Base-by-base conservation (phyloP, 164 flowering plant species). In the Cinnamomum chago region DNA sequence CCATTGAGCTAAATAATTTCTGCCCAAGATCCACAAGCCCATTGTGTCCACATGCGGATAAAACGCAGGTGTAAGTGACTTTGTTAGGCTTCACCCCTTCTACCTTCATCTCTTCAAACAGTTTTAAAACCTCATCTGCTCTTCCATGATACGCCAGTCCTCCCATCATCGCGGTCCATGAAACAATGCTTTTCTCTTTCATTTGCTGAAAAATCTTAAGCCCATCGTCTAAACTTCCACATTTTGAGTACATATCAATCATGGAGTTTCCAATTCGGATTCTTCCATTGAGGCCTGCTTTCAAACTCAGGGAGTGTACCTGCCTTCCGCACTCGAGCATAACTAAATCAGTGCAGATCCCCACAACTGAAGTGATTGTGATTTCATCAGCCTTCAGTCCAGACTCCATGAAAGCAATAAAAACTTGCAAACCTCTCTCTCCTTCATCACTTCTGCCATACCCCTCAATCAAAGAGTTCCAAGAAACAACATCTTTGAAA, bases 191-290 rank as follows among this genome's bases (percentile, higher is more conserved):
- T 51, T 68, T 73, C n/a, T 76, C 52, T 66, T 68, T 51, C 68
- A 79, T 70, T 25, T 52, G 24, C 1, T 15, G 35, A 65, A 79
- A 76, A 69, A 73, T 40, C 72, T 70, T 73, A 20, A 70, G 24
- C 55, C 75, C 79, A 47, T 79, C 77, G 65, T 76, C 82, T 27
- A 79, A 58, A 24, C 27, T 66, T 73, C 79, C 79, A 65, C 82
- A 79, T 65, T 79, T 76, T 28, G 82, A 69, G 62, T 79, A 79
- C 82, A 79, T 79, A 70, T 79, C 72, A n/a, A 79, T 76, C 72
- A 70, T 55, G 47, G 79, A 76, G 22, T 79, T 79, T 51, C 13
- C 72, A 3, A 79, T 27, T 2, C 72, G 73, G 14, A 62, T 66
- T 65, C 66, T 69, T 17, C 74, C 18, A 18, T 47, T 23, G 3